Conservation (phyloP, 1,284 basidiomycete genomes). For the Ceratobasidium sp. region DNA sequence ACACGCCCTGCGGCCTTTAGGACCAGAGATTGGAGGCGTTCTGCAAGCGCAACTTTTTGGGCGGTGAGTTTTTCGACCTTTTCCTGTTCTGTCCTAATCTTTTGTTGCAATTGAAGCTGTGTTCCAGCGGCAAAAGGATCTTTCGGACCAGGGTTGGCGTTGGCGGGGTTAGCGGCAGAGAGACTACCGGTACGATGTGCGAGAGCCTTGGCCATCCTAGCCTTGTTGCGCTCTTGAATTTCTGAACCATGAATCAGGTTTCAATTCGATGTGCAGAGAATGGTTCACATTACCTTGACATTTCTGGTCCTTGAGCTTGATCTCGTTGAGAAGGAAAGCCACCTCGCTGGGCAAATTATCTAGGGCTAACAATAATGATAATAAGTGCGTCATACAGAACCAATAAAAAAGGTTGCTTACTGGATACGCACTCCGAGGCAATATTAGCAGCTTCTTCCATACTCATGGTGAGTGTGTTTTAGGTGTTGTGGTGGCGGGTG, state of each 20-base stretch:
- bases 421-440: conserved; percentile 74
- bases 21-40: conserved; percentile 64
- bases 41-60: conserved; percentile 66
- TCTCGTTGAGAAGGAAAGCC: conserved; percentile 75
- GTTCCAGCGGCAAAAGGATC: conserved; percentile 51
- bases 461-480: conserved; percentile 2
- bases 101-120: conserved; percentile 57
- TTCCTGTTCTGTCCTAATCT: conserved; percentile 62
- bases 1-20: conserved; percentile 64
- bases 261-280: conserved; percentile 13
- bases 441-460: conserved; percentile 75
- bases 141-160: conserved; percentile 53
- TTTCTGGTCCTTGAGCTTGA: conserved; percentile 59
- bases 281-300: conserved; percentile 27
- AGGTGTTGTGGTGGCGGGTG: conserved; percentile 24
- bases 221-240: conserved; percentile 63
- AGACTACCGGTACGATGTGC: conserved; percentile 46
- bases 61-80: conserved; percentile 64
- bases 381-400: conserved; percentile 9
- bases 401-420: conserved; percentile 58
- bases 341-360: conserved; percentile 82
- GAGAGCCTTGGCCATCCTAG: conserved; percentile 62
- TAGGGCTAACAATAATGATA: conserved; percentile 61
- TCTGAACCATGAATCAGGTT: conserved; percentile 56
- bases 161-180: conserved; percentile 39